Evolutionary conservation across 257 asterid species (phyloP).

Genomic region (Apocynum venetum): DNA sequence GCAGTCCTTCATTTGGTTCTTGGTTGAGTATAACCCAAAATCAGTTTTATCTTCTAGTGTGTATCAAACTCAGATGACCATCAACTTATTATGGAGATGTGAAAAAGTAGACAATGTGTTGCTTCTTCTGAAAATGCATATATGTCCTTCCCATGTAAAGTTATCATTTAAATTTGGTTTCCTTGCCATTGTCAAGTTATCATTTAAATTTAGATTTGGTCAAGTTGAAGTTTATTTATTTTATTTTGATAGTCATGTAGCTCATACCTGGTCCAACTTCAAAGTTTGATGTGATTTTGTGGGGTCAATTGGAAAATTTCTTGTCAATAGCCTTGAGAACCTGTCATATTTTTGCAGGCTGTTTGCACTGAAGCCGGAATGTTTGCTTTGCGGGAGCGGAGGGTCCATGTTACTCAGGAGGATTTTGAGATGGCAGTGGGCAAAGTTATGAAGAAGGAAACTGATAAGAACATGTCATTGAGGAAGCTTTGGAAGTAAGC

Average conservation of each 20-base stretch:
- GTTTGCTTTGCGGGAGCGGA: conserved; percentile 95
- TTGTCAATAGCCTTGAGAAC: neutral
- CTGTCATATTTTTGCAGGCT: conserved; percentile 43
- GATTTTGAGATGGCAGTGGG: conserved; percentile 99
- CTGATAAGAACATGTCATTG: conserved; percentile 86
- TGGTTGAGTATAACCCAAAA: neutral
- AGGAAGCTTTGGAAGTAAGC: conserved; percentile 44
- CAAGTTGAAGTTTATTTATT: neutral
- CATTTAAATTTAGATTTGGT: neutral
- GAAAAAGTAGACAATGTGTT: neutral
- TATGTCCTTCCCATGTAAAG: neutral
- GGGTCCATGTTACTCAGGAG: conserved; percentile 95
- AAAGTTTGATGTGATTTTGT: neutral
- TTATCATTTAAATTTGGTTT: neutral
- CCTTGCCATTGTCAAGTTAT: neutral
- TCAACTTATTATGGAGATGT: neutral
- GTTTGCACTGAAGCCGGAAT: conserved; percentile 97
- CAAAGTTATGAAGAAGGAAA: conserved; percentile 97
- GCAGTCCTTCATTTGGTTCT: neutral
- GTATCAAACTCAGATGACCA: neutral
- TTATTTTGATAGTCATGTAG: too few relatives aligned
- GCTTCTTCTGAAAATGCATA: too few relatives aligned
- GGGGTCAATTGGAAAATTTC: neutral
- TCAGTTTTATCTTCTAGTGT: neutral
- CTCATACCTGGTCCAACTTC: too few relatives aligned